Conservation (phyloP, 768 basidiomycete species). For the Agrocybe praecox region DNA sequence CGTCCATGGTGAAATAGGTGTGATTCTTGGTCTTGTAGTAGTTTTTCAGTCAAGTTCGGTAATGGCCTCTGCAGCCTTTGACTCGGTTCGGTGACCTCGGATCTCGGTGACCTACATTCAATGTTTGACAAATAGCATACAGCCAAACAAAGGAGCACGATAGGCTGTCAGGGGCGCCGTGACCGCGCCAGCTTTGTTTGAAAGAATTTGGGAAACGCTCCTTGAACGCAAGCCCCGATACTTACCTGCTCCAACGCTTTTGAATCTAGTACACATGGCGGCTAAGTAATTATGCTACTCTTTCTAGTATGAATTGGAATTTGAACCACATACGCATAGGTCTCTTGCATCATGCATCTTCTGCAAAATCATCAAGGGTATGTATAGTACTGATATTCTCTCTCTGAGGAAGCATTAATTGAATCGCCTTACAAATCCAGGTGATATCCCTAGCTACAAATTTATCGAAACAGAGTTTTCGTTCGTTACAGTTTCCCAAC, state of each 20-base stretch:
- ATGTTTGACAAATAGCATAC: too few relatives aligned
- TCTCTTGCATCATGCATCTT: constrained; percentile 76
- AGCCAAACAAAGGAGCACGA: too few relatives aligned
- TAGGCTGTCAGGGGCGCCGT: too few relatives aligned
- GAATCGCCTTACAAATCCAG: constrained; percentile 35
- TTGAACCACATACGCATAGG: constrained; percentile 30
- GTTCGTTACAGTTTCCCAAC: constrained; percentile 41
- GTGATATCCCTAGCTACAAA: constrained; percentile 90
- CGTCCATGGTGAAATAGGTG: constrained; percentile 51
- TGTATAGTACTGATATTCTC: constrained; percentile 9
- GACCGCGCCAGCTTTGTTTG: too few relatives aligned
- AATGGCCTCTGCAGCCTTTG: too few relatives aligned
- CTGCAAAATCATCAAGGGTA: constrained; percentile 94
- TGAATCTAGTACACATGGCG: constrained; percentile 25
- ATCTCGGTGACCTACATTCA: too few relatives aligned
- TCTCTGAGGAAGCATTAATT: not conserved
- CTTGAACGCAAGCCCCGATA: too few relatives aligned
- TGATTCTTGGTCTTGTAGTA: not conserved
- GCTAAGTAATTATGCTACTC: constrained; percentile 31
- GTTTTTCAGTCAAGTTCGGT: not conserved
- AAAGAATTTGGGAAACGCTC: too few relatives aligned
- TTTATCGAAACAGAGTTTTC: constrained; percentile 74
- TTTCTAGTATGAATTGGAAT: not conserved
- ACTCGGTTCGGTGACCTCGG: too few relatives aligned
- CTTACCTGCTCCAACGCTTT: too few relatives aligned